Conservation (phyloP, 1,284 basidiomycete species). For the Cryptococcus sp. region DNA sequence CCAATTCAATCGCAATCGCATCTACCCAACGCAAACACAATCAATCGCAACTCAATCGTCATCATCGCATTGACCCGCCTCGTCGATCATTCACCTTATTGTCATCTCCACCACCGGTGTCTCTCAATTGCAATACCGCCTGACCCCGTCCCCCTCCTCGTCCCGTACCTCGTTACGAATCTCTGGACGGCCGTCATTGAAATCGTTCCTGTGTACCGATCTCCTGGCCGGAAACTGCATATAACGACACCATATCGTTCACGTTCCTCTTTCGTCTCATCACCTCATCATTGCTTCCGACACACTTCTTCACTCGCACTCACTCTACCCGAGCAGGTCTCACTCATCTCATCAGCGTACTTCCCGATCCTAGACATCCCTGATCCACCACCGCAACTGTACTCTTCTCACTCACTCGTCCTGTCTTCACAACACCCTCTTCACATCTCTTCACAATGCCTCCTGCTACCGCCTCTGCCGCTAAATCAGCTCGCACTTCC, state of each 20-base stretch:
- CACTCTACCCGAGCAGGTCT: constrained; percentile 33
- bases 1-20: not conserved
- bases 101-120: not conserved
- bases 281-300: not conserved
- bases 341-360: constrained; percentile 31
- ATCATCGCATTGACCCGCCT: constrained; percentile 6
- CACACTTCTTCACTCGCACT: constrained; percentile 9
- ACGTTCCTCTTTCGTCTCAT: constrained; percentile 6
- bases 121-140: constrained; percentile 20
- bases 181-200: constrained; percentile 19
- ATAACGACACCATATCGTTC: constrained; percentile 8
- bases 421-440: constrained; percentile 1
- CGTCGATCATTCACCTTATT: constrained; percentile 1
- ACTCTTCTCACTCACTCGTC: constrained; percentile 1
- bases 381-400: constrained; percentile 1
- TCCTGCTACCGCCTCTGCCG: constrained; percentile 32
- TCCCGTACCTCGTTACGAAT: constrained; percentile 2
- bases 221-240: constrained; percentile 2
- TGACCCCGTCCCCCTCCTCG: constrained; percentile 5
- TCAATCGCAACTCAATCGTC: not conserved
- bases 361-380: constrained; percentile 19
- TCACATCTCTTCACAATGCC: constrained; percentile 32
- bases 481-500: constrained; percentile 44
- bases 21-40: too few species aligned
- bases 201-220: constrained; percentile 6